Evolutionary conservation across 1,284 basidiomycete species (phyloP).

Genomic region (Cryptococcus deneoformans): DNA sequence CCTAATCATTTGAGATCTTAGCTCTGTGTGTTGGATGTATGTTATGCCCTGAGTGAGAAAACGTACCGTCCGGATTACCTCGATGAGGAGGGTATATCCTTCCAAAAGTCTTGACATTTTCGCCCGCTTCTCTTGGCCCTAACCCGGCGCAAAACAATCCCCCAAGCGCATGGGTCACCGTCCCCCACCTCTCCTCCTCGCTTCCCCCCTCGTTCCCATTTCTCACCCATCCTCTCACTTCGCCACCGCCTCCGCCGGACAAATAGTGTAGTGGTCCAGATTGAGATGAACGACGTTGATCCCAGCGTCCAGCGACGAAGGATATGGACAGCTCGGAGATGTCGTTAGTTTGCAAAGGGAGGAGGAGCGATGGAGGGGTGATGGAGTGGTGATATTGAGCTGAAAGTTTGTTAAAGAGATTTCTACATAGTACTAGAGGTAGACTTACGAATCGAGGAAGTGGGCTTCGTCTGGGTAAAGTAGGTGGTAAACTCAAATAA

Average conservation of each 20-base stretch:
- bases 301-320: constrained; percentile 87
- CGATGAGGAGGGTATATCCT: constrained; percentile 64
- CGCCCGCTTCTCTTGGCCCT: constrained; percentile 68
- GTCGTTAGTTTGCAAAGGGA: constrained; percentile 77
- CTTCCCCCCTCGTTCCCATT: constrained; percentile 56
- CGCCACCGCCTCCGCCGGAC: constrained; percentile 75
- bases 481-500: constrained; percentile 79
- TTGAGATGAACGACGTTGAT: constrained; percentile 78
- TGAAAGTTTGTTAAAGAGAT: constrained; percentile 1
- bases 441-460: constrained; percentile 9
- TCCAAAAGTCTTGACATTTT: constrained; percentile 37
- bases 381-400: constrained; percentile 76
- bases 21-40: neutral
- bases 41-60: constrained; percentile 1
- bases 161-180: constrained; percentile 85
- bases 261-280: constrained; percentile 58
- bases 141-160: constrained; percentile 94
- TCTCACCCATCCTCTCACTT: constrained; percentile 85
- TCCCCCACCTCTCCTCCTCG: constrained; percentile 70
- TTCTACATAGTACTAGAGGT: neutral
- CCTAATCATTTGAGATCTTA: constrained; percentile 11
- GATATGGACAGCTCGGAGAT: constrained; percentile 83
- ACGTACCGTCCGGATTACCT: constrained; percentile 54
- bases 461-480: constrained; percentile 39
- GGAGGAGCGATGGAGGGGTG: constrained; percentile 80